phyloP scores from a whole-genome alignment of 2,329 filamentous ascomycete genomes.

The Bertia moriformis region DNA sequence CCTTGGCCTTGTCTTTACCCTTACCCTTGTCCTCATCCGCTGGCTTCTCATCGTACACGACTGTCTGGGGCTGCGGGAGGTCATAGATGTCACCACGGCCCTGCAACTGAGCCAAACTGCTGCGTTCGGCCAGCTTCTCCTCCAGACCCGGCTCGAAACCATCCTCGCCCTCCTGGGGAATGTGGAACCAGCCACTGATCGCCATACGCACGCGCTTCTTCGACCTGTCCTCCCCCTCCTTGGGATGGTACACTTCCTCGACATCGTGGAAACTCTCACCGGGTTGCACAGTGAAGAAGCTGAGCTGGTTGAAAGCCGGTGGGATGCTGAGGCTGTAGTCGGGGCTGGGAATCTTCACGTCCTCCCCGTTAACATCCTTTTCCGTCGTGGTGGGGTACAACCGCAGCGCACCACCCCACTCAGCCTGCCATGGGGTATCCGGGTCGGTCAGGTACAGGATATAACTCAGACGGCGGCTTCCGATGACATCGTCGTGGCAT shows the following conservation, averaged over 20 bases:
- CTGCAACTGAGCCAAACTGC: conserved; percentile 82
- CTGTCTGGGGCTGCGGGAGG: conserved; percentile 50
- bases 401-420: conserved; percentile 85
- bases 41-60: conserved; percentile 23
- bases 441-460: conserved; percentile 93
- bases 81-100: conserved; percentile 85
- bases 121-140: conserved; percentile 75
- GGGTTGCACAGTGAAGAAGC: conserved; percentile 94
- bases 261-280: conserved; percentile 99
- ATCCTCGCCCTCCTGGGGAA: conserved; percentile 85
- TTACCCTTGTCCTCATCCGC: conserved; percentile 5
- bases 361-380: conserved; percentile 40
- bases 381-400: conserved; percentile 30
- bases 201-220: conserved; percentile 81
- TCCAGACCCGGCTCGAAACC: conserved; percentile 80
- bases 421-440: conserved; percentile 73
- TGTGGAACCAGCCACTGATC: conserved; percentile 98
- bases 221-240: conserved; percentile 39
- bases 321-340: conserved; percentile 73
- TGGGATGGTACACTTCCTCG: conserved; percentile 80
- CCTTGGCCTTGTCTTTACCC: neutral
- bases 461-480: conserved; percentile 88
- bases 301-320: conserved; percentile 91
- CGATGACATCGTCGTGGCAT: conserved; percentile 97
- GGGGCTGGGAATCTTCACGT: conserved; percentile 63